Evolutionary conservation across 371 early-diverging fungal genomes (phyloP), one percentile per base, ranked within the genome.

Genomic region (Mucor sp.): DNA sequence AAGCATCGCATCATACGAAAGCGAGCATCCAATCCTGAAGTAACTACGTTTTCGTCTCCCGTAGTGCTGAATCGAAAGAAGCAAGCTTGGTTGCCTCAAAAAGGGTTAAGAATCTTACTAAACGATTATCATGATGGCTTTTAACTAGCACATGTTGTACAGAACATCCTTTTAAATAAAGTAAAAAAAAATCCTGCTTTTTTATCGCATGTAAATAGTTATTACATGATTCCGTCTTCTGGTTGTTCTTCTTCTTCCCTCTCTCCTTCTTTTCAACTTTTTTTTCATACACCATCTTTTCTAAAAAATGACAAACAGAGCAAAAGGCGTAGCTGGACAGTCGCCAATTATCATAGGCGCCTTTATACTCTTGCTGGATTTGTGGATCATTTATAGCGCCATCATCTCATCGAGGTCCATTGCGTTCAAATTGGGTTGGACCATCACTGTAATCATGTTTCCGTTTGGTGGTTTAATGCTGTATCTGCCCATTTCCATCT

Each of bases 1-100:
- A 72, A 72, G 9, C 80, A 80, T 62, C 71, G 80, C 0, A 80
- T 80, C 27, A 80, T 80, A 35, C 70, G 74, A 37, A 80, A 75
- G 61, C 66, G 76, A 65, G 65, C 74, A 41, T 79, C 79, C 0
- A 62, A 76, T 12, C 79, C 79, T 17, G 75, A 69, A 43, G 67
- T 70, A 8, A 32, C 69, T 6, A 19, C 56, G 6, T 53, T 53
- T 53, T 30, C 27, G 12, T 32, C 48, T 19, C 50, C 61, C 14
- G 25, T 43, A 0, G 43, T 35, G 19, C 12, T 35, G 8, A 62
- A 48, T 32, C 27, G 37, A 25, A 63, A 55, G 4, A 63, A 35
- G 19, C 63, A 63, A 19, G 43, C 39, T 30, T 66, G 68, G 61
- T 57, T 72, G 43, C 79, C 79, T 33, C 79, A 79, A 67, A 70